Evolutionary conservation across 2,329 filamentous ascomycete genomes (phyloP), one percentile per base, ranked within the genome.

Genomic region (Aspergillus thermomutatus): DNA sequence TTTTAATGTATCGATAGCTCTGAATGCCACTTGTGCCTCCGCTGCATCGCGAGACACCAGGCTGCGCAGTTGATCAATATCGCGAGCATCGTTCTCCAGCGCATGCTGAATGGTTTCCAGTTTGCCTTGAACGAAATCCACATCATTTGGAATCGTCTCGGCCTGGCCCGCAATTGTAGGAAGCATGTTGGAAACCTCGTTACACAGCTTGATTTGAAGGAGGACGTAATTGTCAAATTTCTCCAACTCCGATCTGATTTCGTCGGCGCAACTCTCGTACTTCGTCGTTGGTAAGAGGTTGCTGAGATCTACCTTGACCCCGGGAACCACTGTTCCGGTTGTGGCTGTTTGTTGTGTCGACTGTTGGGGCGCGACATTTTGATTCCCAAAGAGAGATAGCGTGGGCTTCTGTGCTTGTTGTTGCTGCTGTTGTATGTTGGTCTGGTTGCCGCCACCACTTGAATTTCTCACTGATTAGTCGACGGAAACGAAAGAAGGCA

Each of bases 261-360:
- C 86, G 63, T 93, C 89, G 58, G 90, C 86, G 27, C 96, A 87
- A 73, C 96, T 93, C 70, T 92, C 91, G 79, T 94, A 97, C 60
- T 94, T 90, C 3, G 92, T 96, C 0, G 92, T 96, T 17, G 89
- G 88, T 52, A 91, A 86, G 58, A 97, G 80, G 69, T 90, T 90
- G 65, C 84, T 84, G 52, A 90, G 76, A 73, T 94, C 90, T 66
- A 96, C 89, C 67, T 89, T 87, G 19, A 91, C 88, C 19, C 89
- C 90, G 0, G 88, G 86, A 17, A 87, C 81, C 14, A 77, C 72
- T 2, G 69, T 72, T 3, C 63, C 64, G 8, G 63, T 60, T 26
- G 68, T 60, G 8, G 71, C 67, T 61, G 66, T 72, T 58, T 71
- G 69, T 59, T 71, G 71, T 23, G 71, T 64, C 23, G 68, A 64